These are phyloP conservation scores for Paecilomyces variotii DNA, from an alignment of 2,329 filamentous ascomycete genomes.

Conservation along the genomic window DNA sequence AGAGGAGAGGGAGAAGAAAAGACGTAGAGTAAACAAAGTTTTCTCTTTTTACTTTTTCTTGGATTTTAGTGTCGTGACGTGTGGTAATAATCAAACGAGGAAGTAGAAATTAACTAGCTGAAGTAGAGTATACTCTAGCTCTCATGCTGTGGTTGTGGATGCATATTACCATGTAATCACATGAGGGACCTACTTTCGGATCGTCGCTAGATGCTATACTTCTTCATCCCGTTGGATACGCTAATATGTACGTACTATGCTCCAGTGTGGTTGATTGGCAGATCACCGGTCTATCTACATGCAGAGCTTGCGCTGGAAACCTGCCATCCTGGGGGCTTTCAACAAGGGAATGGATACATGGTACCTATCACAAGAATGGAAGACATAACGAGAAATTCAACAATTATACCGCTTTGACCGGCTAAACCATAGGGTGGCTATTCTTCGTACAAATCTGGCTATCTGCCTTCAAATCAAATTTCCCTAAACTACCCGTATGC, in stretches of 20 bases:
- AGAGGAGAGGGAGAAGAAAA: background rate
- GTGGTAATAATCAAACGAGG: too few species aligned
- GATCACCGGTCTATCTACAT: too few species aligned
- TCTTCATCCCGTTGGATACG: too few species aligned
- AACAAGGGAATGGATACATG: background rate
- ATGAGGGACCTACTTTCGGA: too few species aligned
- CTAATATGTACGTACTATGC: too few species aligned
- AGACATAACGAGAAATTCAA: background rate
- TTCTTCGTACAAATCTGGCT: background rate
- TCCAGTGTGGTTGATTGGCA: too few species aligned
- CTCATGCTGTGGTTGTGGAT: too few species aligned
- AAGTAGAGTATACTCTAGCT: too few species aligned
- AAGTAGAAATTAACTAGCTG: too few species aligned
- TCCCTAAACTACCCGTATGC: slow-evolving; percentile 6
- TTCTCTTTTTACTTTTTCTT: background rate
- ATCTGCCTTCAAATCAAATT: background rate
- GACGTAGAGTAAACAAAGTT: background rate
- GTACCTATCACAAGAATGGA: background rate
- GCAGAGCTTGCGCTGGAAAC: too few species aligned
- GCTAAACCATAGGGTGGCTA: background rate
- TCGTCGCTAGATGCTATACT: too few species aligned
- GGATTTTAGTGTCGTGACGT: background rate
- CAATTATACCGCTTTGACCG: slow-evolving; percentile 1
- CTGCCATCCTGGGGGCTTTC: background rate
- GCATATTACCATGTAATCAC: too few species aligned